Percentiles rank a stretch among this genome's conserved stretches.
Conservation (phyloP, 2,329 filamentous ascomycete species). For the Fusarium robinianum region DNA sequence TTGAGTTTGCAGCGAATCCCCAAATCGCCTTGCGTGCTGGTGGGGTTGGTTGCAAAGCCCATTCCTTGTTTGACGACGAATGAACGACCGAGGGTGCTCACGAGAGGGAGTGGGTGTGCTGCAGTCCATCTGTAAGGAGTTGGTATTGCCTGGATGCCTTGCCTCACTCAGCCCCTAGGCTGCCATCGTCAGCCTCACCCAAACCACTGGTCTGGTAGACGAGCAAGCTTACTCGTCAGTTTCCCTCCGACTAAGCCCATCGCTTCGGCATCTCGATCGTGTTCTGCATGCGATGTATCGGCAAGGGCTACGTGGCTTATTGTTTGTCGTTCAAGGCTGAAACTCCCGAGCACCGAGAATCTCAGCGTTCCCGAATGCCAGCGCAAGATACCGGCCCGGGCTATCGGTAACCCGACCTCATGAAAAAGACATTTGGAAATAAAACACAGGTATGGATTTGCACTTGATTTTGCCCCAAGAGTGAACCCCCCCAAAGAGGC, state of each 20-base stretch:
- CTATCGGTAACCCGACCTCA: neutral
- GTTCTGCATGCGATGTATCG: too few species aligned
- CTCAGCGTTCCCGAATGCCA: neutral
- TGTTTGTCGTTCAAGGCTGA: conserved; percentile 7
- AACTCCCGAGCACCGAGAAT: conserved; percentile 2
- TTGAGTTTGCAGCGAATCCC: too few species aligned
- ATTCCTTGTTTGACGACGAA: conserved; percentile 22
- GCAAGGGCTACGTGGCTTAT: neutral
- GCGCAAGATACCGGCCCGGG: too few species aligned
- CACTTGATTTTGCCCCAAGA: too few species aligned
- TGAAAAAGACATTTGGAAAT: too few species aligned
- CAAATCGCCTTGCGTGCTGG: conserved; percentile 9
- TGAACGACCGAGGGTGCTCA: conserved; percentile 11
- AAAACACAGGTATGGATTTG: too few species aligned
- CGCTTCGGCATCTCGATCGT: neutral
- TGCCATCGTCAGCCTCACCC: conserved; percentile 11
- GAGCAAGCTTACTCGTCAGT: conserved; percentile 10
- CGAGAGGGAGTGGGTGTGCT: neutral
- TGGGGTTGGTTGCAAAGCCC: conserved; percentile 16
- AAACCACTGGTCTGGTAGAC: neutral
- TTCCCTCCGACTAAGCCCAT: too few species aligned
- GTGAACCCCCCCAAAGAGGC: too few species aligned
- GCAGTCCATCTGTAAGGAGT: conserved; percentile 1
- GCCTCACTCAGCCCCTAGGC: conserved; percentile 15
- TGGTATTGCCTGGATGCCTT: conserved; percentile 28